These are phyloP conservation scores for Colletotrichum cereale DNA, from an alignment of 2,329 filamentous ascomycete genomes.

Conservation along the genomic window DNA sequence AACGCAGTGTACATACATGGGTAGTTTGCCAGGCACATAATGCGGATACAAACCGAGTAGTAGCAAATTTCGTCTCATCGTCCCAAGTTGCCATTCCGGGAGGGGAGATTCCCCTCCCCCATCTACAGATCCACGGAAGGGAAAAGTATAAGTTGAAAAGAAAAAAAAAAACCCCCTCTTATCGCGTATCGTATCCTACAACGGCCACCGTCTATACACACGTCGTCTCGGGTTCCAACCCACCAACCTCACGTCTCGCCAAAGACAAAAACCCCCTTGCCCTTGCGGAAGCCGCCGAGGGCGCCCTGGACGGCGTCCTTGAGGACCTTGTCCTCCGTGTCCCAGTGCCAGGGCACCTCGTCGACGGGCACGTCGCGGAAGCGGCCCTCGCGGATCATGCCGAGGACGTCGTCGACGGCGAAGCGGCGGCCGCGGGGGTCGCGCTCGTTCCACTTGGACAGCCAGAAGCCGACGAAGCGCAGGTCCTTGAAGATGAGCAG, in stretches of 20 bases:
- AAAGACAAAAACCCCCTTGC: slow-evolving; percentile 93
- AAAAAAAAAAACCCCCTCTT: neutral
- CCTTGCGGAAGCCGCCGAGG: slow-evolving; percentile 83
- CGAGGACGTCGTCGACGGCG: slow-evolving; percentile 88
- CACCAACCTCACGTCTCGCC: slow-evolving; percentile 61
- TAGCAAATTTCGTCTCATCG: too few species aligned
- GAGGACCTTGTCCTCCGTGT: slow-evolving; percentile 78
- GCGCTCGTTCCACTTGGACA: slow-evolving; percentile 86
- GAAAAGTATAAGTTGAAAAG: too few species aligned
- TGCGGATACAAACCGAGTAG: too few species aligned
- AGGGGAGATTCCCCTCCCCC: too few species aligned
- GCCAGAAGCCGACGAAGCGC: slow-evolving; percentile 93
- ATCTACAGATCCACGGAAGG: too few species aligned
- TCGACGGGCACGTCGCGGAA: slow-evolving; percentile 89
- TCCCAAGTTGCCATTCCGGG: too few species aligned
- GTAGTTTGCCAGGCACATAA: too few species aligned
- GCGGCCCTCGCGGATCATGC: slow-evolving; percentile 78
- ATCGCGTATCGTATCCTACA: slow-evolving; percentile 31
- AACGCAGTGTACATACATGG: neutral
- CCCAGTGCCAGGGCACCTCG: slow-evolving; percentile 85
- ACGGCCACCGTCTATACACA: neutral
- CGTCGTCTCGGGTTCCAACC: neutral
- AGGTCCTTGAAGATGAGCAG: slow-evolving; percentile 95
- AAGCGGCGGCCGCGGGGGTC: slow-evolving; percentile 79
- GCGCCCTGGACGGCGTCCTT: slow-evolving; percentile 84